phyloP scores from a whole-genome alignment of 108 stramenopile species.

The Skeletonema potamos region DNA sequence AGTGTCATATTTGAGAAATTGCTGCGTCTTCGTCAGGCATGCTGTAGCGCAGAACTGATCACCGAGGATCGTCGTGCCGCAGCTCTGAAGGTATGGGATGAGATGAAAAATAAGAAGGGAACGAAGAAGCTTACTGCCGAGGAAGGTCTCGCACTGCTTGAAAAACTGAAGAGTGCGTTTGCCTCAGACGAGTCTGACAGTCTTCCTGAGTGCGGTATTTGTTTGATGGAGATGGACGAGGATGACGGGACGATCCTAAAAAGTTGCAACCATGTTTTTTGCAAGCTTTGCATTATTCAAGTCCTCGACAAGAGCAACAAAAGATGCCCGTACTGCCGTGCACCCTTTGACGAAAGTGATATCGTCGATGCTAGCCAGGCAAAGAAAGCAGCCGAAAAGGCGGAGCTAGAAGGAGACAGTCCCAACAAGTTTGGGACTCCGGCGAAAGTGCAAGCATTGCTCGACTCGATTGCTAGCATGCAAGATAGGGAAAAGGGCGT shows the following conservation, averaged over 20 bases:
- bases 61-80: conserved; percentile 43
- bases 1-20: conserved; percentile 56
- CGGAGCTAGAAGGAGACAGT: not conserved
- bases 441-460: conserved; percentile 50
- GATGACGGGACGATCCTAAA: conserved; percentile 44
- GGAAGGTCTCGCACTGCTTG: conserved; percentile 57
- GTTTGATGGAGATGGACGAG: conserved; percentile 56
- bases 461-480: conserved; percentile 34
- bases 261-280: conserved; percentile 60
- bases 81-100: conserved; percentile 45
- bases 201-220: conserved; percentile 63
- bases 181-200: conserved; percentile 24
- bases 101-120: conserved; percentile 26
- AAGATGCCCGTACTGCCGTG: conserved; percentile 55
- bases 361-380: conserved; percentile 29
- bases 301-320: conserved; percentile 21
- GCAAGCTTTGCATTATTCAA: conserved; percentile 51
- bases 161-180: conserved; percentile 57
- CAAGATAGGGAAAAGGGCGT: conserved; percentile 60
- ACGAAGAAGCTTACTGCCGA: conserved; percentile 48
- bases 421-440: conserved; percentile 23
- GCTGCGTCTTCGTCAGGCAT: conserved; percentile 64
- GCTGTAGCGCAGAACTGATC: conserved; percentile 48
- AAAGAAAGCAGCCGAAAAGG: conserved; percentile 2
- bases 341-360: conserved; percentile 30